A percentile compares a stretch with the other conserved stretches of the same genome.
phyloP scores from a whole-genome alignment of 2,329 filamentous ascomycete genomes.

The Pseudogymnoascus sp. region DNA sequence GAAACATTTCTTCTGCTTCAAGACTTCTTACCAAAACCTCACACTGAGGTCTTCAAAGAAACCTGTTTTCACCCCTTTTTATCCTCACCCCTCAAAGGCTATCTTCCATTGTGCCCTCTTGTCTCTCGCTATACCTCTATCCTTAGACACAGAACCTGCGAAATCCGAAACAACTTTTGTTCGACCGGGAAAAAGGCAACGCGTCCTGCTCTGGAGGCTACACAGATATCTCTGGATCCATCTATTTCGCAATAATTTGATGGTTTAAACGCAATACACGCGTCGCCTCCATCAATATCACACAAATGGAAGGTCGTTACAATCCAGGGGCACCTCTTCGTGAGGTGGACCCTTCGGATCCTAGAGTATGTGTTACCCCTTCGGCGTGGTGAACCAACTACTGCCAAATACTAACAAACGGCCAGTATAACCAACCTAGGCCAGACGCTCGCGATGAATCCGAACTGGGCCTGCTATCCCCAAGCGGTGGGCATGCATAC shows the following conservation, averaged over 20 bases:
- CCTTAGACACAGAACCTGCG: background rate
- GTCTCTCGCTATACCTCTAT: background rate
- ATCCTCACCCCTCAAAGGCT: background rate
- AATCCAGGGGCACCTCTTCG: conserved; percentile 2
- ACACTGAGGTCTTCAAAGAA: conserved; percentile 1
- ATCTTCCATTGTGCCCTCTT: background rate
- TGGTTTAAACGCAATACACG: conserved; percentile 5
- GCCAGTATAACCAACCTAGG: conserved; percentile 4
- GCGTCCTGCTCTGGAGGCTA: background rate
- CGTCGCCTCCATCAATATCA: conserved; percentile 6
- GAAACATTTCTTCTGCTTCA: conserved; percentile 11
- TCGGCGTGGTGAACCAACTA: background rate
- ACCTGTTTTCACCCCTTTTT: background rate
- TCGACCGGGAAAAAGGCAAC: background rate
- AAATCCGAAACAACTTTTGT: conserved; percentile 3
- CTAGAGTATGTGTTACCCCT: background rate
- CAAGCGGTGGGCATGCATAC: background rate
- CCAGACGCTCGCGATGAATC: background rate
- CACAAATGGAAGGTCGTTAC: conserved; percentile 5
- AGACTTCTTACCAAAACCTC: conserved; percentile 4
- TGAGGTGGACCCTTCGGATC: conserved; percentile 1
- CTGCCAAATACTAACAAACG: background rate
- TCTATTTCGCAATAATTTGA: conserved; percentile 1
- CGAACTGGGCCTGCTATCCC: background rate
- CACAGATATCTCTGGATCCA: conserved; percentile 6